Evolutionary conservation across 768 basidiomycete genomes (phyloP), one percentile per base, ranked within the genome.

Genomic region (Porpolomopsis calyptriformis): DNA sequence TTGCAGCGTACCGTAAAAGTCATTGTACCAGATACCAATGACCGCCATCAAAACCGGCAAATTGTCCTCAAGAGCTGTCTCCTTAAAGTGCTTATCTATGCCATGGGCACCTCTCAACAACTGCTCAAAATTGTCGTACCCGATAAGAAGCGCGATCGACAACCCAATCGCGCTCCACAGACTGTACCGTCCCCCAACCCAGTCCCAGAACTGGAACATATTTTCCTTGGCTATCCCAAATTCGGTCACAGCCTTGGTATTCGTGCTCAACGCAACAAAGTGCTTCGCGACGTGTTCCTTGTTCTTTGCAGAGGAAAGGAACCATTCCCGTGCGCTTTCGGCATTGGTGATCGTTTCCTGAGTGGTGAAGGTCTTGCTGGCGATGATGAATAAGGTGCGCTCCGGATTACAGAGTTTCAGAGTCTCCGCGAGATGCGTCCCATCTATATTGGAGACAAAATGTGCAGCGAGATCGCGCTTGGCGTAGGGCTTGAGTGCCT

Each of bases 151-250:
- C 31, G 88, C 86, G 65, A 99, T 98, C 37, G 88, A 87, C 49
- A 98, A 73, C 49, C 96, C 96, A 55, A 99, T 97, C 24, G 96
- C 94, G 51, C 89, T 92, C 94, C 96, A 98, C 53, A 99, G 73
- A 56, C 86, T 91, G 77, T 99, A 99, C 52, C 94, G 80, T 22
- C 96, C 96, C 51, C 96, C 96, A 52, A 99, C 96, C 96, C 96
- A 99, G 66, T 98, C 96, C 94, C 94, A 99, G 79, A 99, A 98
- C 61, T 85, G 82, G 79, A 99, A 99, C 93, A 99, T 99, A 70
- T 97, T 97, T 54, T 75, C 74, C 49, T 80, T 64, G 38, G 83
- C 72, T 58, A 99, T 99, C 34, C 96, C 96, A 58, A 99, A 99
- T 2, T 74, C 79, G 14, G 88, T 86, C 46, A 98, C 96, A 9